A percentile compares a stretch with the other conserved stretches of the same genome.
Conservation (phyloP, 2,329 filamentous ascomycete genomes). For the Penicillium vulpinum region DNA sequence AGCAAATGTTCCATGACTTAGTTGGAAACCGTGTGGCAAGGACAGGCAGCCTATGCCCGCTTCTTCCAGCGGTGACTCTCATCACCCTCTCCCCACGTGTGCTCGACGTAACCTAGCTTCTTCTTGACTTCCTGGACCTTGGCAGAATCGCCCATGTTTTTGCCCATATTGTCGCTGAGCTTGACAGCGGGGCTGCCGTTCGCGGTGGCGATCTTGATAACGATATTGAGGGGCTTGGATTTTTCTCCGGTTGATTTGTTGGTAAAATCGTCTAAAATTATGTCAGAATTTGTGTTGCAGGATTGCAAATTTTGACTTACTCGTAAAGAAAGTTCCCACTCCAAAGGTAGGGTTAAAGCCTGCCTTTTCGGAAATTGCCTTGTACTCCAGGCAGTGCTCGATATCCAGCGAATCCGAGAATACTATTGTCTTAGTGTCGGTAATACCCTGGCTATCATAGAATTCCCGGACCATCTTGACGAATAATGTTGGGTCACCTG, state of each 20-base stretch:
- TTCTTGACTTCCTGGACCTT: constrained; percentile 82
- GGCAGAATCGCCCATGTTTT: constrained; percentile 85
- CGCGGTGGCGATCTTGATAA: constrained; percentile 92
- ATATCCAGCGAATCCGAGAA: constrained; percentile 96
- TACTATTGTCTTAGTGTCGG: constrained; percentile 81
- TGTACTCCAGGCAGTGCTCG: constrained; percentile 87
- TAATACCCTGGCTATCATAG: constrained; percentile 74
- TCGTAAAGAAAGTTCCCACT: constrained; percentile 92
- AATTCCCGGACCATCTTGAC: constrained; percentile 77
- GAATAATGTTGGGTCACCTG: constrained; percentile 79
- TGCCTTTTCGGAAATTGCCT: constrained; percentile 73
- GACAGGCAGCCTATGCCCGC: constrained; percentile 6
- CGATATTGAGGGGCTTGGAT: constrained; percentile 90
- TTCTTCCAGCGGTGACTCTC: constrained; percentile 78
- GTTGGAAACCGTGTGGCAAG: neutral
- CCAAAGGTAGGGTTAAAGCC: constrained; percentile 88
- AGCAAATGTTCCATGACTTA: neutral
- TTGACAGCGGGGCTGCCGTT: constrained; percentile 82
- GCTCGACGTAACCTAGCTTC: constrained; percentile 81
- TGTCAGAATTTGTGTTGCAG: constrained; percentile 2
- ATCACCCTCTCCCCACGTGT: constrained; percentile 78
- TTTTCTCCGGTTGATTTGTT: constrained; percentile 72
- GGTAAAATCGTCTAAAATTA: constrained; percentile 70
- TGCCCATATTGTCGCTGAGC: constrained; percentile 86
- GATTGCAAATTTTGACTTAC: constrained; percentile 39